Evolutionary conservation across 129 eudicot species (phyloP), one percentile per base, ranked within the genome.

Genomic region (Cynara cardunculus): DNA sequence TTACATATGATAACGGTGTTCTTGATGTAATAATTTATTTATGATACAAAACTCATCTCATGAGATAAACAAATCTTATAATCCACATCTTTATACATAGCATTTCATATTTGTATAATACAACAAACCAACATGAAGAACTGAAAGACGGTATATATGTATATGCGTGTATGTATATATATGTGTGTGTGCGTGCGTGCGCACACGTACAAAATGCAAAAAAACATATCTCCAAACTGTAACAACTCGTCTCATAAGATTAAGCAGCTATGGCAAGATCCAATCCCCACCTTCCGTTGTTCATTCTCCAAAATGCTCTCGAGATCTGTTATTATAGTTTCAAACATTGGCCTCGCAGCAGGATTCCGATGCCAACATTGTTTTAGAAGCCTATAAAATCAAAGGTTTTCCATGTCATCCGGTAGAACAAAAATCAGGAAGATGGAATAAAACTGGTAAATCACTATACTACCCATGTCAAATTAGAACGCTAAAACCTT

Each of bases 341-440:
- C 86, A 79, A 90, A 90, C 61, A 85, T 59, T 0, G 94, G 94
- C 81, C 91, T 86, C 56, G 22, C 68, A 26, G 77, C 83, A 30
- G 91, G 90, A 46, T 88, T 86, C 61, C 85, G 76, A 49, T 84
- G 89, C 94, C 91, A 90, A 84, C 94, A 88, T 56, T 74, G 80
- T 75, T 82, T 85, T 2, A 90, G 83, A 68, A 90, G 87, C 83
- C 94, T 90, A 80, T 76, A 75, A 31, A 71, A 27, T 28, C 4
- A 30, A 56, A 49, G 22, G 7, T 41, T 7, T 65, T 67, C 16
- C 11, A 32, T 9, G 73, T 62, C 37, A 34, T 56, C n/a, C 9
- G 24, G 62, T 49, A 22, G 62, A 49, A 49, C 5, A 41, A 49
- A 49, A 3, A 14, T 49, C 1, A 16, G 16, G 21, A 46, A 46